Evolutionary conservation across 108 stramenopile species (phyloP), one percentile per base, ranked within the genome.

Genomic region (Skeletonema tropicum): DNA sequence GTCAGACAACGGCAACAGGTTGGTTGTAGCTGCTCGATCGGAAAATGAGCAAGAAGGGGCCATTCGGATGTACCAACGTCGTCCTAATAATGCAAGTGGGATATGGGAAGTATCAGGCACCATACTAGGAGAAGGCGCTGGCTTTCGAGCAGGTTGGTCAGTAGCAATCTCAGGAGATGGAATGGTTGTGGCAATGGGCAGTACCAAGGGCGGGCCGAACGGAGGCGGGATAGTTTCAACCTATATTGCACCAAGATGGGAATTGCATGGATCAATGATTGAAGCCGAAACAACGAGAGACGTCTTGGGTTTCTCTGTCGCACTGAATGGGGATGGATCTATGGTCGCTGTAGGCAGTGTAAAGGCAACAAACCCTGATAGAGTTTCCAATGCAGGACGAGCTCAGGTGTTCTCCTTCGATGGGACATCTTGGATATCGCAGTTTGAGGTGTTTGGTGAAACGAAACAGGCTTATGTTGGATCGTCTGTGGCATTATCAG

Each of bases 401-500:
- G 69, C 45, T 31, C 48, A 36, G 30, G 35, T 69, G 19, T 69
- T 66, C 19, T 9, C 52, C 6, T 15, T 57, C 0, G 26, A 48
- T 29, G 64, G 46, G 33, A 58, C 76, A 41, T 52, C 29, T 12
- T 76, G 76, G 76, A 48, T 13, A 19, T 21, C 64, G 10, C 42
- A 19, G 25, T 62, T 19, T 10, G 68, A 68, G 30, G 15, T 76
- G 19, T 70, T 57, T 63, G 76, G 76, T 25, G 46, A 58, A 13
- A 17, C 31, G 0, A 63, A 35, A 15, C 63, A 61, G 26, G 69
- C 41, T 1, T 35, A 30, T 32, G 55, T 46, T 38, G 76, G 76
- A 9, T 61, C 62, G 46, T 70, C 76, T 38, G 64, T 77, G 41
- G 69, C 63, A 19, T 38, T n/a, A n/a, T n/a, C n/a, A n/a, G n/a